These are phyloP conservation scores for Aspergillus sp. DNA, from an alignment of 2,329 filamentous ascomycete species.

Conservation along the genomic window DNA sequence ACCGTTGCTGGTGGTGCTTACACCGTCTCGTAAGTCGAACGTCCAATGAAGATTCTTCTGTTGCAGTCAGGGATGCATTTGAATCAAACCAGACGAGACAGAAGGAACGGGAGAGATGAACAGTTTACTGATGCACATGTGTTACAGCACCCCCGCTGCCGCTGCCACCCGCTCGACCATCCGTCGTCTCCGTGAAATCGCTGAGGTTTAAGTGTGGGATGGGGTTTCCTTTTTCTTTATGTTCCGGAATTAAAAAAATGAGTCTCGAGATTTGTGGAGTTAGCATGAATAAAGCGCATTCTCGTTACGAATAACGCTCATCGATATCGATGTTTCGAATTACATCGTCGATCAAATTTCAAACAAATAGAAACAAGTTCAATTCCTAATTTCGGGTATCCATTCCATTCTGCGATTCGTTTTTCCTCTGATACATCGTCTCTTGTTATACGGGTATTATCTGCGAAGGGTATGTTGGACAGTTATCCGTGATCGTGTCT, in stretches of 20 bases:
- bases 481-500: too few relatives aligned
- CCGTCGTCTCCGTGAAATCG: conserved; percentile 94
- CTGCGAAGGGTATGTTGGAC: too few relatives aligned
- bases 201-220: conserved; percentile 62
- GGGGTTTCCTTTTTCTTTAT: conserved; percentile 29
- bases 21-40: conserved; percentile 80
- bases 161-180: conserved; percentile 94
- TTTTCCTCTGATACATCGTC: too few relatives aligned
- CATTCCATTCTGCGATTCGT: too few relatives aligned
- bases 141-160: conserved; percentile 75
- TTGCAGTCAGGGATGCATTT: too few relatives aligned
- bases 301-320: conserved; percentile 15
- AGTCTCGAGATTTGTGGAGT: conserved; percentile 25
- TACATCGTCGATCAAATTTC: conserved; percentile 9
- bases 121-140: not conserved
- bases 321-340: conserved; percentile 16
- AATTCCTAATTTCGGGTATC: too few relatives aligned
- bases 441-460: too few relatives aligned
- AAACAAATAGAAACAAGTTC: conserved; percentile 8
- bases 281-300: conserved; percentile 13
- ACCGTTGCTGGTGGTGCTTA: conserved; percentile 90
- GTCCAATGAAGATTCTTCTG: not conserved
- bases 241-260: conserved; percentile 34
- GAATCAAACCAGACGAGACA: too few relatives aligned
- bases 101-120: too few relatives aligned